Base-by-base conservation (phyloP, 2,329 filamentous ascomycete genomes). In the Paraphaeosphaeria sporulosa region DNA sequence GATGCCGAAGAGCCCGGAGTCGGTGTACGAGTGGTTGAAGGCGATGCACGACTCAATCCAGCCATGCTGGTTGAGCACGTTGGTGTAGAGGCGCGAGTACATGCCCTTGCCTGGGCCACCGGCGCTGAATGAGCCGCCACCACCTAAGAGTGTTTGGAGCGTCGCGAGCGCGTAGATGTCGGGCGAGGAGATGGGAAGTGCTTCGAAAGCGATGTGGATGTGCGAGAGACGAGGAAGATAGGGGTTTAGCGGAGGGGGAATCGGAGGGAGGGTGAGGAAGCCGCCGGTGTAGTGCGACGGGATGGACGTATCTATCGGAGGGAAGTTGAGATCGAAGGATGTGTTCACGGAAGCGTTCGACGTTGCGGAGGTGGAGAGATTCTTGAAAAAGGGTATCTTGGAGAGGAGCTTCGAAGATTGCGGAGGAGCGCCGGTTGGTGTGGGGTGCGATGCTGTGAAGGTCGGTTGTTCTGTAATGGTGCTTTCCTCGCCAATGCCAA, bases 41-140 rank as follows among this genome's bases (percentile, higher is more conserved):
- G 94, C 91, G 54, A 96, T 86, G 81, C 95, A 98, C 62, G 89
- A 94, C 81, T 99, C 95, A 27, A 99, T 93, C 94, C 94, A 99
- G 69, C 91, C 93, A 81, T 97, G 90, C 80, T 98, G 94, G 83
- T 99, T 99, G 54, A 99, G 87, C 0, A 98, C 94, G 76, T 97
- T 97, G 64, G 94, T 98, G 84, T 97, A 99, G 9, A 99, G 87
- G 13, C 95, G 90, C 40, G 92, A 96, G 84, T 98, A 98, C 95
- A 99, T 99, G 77, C 95, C 95, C 83, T 99, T 99, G 55, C 95
- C 95, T 4, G 95, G 95, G 0, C 95, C 95, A 70, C 95, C 95
- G 56, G 95, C 95, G 17, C 92, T 96, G 83, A 99, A 99, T 58
- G 94, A 97, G 25, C 95, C 95, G 51, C 95, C 95, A 50, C 95